Evolutionary conservation across 2,329 filamentous ascomycete species (phyloP), one percentile per base, ranked within the genome.

Genomic region (Curvularia sp.): DNA sequence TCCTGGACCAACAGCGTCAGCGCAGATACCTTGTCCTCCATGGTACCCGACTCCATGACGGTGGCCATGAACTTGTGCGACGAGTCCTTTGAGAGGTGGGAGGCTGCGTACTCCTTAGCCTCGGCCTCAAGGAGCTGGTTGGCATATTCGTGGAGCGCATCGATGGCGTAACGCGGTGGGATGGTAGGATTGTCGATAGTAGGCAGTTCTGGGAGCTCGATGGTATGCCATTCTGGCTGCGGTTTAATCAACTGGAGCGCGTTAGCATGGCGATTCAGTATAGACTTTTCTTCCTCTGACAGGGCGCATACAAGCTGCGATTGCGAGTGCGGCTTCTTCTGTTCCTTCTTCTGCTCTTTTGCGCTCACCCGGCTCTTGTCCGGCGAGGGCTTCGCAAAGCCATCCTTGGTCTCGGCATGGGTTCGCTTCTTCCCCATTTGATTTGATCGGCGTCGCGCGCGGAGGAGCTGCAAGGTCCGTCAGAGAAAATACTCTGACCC

Each of bases 21-120:
- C 3, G 95, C 96, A 2, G 95, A 99, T 43, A 98, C 90, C 77
- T 97, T 98, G 77, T 99, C 95, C 55, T 93, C 96, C 68, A 98
- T 86, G 9, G 96, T 99, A 82, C 95, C 95, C 1, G 93, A 96
- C 9, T 92, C 83, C 91, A 98, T 97, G 75, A 99, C 97, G 18
- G 93, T 96, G 1, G 93, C 92, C 83, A 98, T 89, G 82, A 99
- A 99, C 76, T 93, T 96, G 78, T 96, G 91, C 41, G 93, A 94
- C 2, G 94, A 95, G 26, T 92, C 92, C 50, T 91, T 87, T 6
- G 91, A 87, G 55, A 90, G 81, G 66, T 92, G 83, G 41, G 84
- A 89, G 26, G 87, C 86, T 55, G 84, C 84, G 79, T 97, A 99
- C 47, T 86, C 82, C 41, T 86, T 83, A 61, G 90, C 90, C 73